A percentile compares a stretch with the other conserved stretches of the same genome.
phyloP scores from a whole-genome alignment of 2,329 filamentous ascomycete genomes.

The Ophiostoma ulmi region DNA sequence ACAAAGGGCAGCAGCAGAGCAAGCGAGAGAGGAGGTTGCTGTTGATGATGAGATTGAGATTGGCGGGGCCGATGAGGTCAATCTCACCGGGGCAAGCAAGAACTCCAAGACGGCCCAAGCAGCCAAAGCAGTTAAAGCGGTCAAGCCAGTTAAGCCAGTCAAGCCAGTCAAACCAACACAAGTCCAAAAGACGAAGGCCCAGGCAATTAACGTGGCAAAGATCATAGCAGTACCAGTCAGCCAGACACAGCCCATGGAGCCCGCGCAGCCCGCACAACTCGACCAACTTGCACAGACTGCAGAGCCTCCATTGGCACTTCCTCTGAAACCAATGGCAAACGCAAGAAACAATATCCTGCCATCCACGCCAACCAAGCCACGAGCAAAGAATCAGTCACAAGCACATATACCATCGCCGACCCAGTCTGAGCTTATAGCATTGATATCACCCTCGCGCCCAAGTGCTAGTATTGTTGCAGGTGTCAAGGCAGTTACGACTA shows the following conservation, averaged over 20 bases:
- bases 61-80: not conserved
- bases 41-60: not conserved
- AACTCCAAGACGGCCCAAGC: not conserved
- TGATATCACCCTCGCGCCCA: not conserved
- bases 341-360: not conserved
- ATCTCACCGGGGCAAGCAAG: not conserved
- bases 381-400: not conserved
- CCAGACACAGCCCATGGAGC: not conserved
- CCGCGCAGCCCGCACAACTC: not conserved
- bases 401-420: not conserved
- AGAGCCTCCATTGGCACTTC: not conserved
- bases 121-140: not conserved
- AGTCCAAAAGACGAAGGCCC: not conserved
- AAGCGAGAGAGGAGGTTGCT: not conserved
- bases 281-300: not conserved
- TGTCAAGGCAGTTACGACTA: too few species aligned
- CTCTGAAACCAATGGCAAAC: not conserved
- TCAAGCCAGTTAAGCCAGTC: not conserved
- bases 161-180: not conserved
- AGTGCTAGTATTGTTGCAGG: not conserved
- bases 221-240: not conserved
- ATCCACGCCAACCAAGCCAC: slow-evolving; percentile 7
- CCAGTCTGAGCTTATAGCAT: not conserved
- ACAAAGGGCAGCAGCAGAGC: slow-evolving; percentile 26
- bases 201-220: not conserved